Percentiles rank a stretch among this genome's conserved stretches.
Evolutionary conservation across 2,329 filamentous ascomycete species (phyloP).

Genomic region (Plectosphaerella cucumerina): DNA sequence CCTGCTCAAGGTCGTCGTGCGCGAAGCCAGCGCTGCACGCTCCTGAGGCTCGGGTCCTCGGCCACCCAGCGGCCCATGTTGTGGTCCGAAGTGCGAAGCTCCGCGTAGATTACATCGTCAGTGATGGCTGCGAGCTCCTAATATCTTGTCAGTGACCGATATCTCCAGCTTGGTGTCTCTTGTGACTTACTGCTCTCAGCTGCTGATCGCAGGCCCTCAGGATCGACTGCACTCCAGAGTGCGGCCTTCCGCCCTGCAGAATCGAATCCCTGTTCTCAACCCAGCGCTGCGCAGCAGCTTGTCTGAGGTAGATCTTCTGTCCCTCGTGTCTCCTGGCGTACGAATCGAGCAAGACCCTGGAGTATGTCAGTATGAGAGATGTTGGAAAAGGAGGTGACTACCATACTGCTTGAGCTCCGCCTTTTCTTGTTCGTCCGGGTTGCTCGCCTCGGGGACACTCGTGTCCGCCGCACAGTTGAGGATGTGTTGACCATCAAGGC

Average conservation of each 20-base stretch:
- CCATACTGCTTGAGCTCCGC: slow-evolving; percentile 57
- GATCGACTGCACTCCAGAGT: slow-evolving; percentile 40
- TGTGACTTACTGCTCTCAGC: slow-evolving; percentile 47
- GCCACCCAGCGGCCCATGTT: slow-evolving; percentile 56
- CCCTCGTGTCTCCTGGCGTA: slow-evolving; percentile 58
- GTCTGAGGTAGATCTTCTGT: slow-evolving; percentile 61
- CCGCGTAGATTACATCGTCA: slow-evolving; percentile 54
- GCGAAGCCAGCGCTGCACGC: slow-evolving; percentile 56
- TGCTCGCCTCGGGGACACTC: slow-evolving; percentile 46
- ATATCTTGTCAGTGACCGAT: neutral
- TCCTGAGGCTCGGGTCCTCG: slow-evolving; percentile 56
- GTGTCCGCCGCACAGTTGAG: slow-evolving; percentile 62
- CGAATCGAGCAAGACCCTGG: slow-evolving; percentile 55
- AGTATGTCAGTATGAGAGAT: neutral
- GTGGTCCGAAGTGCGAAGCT: slow-evolving; percentile 50
- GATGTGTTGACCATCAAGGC: slow-evolving; percentile 59
- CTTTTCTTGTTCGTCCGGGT: slow-evolving; percentile 56
- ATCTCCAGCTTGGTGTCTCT: neutral
- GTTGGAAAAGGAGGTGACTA: slow-evolving; percentile 20
- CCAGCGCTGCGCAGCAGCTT: slow-evolving; percentile 58
- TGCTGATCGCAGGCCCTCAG: slow-evolving; percentile 53
- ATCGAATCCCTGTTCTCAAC: slow-evolving; percentile 49
- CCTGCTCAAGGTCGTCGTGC: slow-evolving; percentile 24
- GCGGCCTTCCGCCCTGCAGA: slow-evolving; percentile 47
- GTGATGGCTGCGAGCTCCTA: slow-evolving; percentile 56